These are phyloP conservation scores for Nicotiana sylvestris DNA, from an alignment of 257 asterid species.

Conservation along the genomic window DNA sequence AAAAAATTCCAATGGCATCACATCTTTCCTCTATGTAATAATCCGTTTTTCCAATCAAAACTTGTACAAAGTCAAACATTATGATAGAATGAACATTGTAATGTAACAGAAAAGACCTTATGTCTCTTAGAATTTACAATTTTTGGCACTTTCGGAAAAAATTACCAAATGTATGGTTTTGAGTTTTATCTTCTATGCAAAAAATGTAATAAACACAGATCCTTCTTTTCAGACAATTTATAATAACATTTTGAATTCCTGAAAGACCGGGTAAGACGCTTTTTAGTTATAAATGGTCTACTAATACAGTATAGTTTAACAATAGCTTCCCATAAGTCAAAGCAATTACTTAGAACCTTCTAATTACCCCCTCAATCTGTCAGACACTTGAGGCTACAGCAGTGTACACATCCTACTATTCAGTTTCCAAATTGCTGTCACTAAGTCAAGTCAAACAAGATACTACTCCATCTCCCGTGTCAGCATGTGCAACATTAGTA, in stretches of 20 bases:
- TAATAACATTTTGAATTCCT: no score
- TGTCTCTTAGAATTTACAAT: neutral
- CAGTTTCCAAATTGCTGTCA: neutral
- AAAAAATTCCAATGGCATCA: neutral
- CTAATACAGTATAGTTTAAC: constrained; percentile 2
- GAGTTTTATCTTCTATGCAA: no score
- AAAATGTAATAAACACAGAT: no score
- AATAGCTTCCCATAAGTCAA: neutral
- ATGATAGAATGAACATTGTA: neutral
- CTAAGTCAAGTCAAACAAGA: neutral
- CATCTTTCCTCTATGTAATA: neutral
- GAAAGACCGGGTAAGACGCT: no score
- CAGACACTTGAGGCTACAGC: constrained; percentile 3
- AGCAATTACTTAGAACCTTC: neutral
- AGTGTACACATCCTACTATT: neutral
- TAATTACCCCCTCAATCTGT: neutral
- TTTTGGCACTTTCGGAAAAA: no score
- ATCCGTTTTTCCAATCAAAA: neutral
- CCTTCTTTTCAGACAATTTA: no score
- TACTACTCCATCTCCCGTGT: neutral
- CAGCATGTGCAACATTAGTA: neutral
- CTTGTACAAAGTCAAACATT: neutral
- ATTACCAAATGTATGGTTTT: no score
- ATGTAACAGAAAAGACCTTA: neutral
- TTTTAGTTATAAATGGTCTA: neutral